Base-by-base conservation (phyloP, 805 yeast genomes). In the Ogataea angusta region DNA sequence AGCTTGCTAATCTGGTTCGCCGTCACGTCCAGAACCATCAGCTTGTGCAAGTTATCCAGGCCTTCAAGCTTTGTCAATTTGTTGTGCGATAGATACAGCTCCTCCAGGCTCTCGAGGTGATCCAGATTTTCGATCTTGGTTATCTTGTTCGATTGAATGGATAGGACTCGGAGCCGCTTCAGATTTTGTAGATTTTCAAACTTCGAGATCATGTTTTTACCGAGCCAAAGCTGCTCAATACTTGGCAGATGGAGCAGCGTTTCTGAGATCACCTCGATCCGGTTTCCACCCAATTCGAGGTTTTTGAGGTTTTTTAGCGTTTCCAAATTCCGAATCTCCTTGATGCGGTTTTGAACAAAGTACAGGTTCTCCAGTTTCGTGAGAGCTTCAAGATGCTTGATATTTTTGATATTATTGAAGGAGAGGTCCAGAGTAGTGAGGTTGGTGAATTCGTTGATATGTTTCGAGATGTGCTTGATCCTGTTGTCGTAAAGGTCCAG, bases 401-500 rank as follows among this genome's bases (percentile, higher is more conserved):
- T 85, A 59, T 83, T 85, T 53, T 84, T 82, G 56, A 91, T 86
- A 57, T 82, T 85, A 63, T 93, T 93, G 67, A 93, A 93, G 17
- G 95, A 85, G 18, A 93, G 69, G 64, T 93, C 99, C 52, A 93
- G 68, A 38, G 57, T 72, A 41, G 62, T 72, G 46, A 89, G 63
- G 27, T 76, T 73, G 3, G 58, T 63, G 49, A 88, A 74, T 34
- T 78, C 76, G 46, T 74, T 78, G 14, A 88, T 58, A 53, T 78
- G 82, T 33, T 80, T 78, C 4, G 90, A 80, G 37, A 93, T 87
- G 57, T 89, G 96, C 49, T 82, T 80, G 53, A 93, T 84, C 52
- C 95, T 69, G 63, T 93, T 93, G 63, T 93, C 99, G 59, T 93
- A 93, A 23, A 90, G 70, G 62, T 93, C 99, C 43, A 93, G 66